Evolutionary conservation across 352 stramenopile genomes (phyloP), one percentile per base, ranked within the genome.

Genomic region (Pythium periplocum): DNA sequence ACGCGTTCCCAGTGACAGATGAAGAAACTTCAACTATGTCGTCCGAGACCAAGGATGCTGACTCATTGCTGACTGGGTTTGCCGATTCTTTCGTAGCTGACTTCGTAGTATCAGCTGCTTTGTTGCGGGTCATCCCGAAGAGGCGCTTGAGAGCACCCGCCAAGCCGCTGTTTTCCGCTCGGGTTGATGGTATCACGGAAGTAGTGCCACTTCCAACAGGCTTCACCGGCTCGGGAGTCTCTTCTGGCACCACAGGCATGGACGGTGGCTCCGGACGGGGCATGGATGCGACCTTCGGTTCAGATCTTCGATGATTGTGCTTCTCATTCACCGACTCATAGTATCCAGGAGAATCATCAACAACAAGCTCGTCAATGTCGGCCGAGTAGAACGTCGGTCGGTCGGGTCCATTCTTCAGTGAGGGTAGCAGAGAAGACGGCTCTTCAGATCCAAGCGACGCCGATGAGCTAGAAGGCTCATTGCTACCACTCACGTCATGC

Each of bases 121-220:
- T 42, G 38, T 12, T 42, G 26, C 51, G 49, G 0, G 61, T 66
- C 44, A 89, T 78, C 4, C 76, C 76, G 42, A 91, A 87, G 6
- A 91, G 82, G 0, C 81, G 66, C 59, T 89, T 89, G 0, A 91
- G 44, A 26, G 69, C 78, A 11, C 71, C 69, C 40, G 72, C 61
- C 30, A 91, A 73, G 1, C 80, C 69, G 4, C 48, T 40, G 17
- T 26, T 26, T 26, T 26, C 17, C 17, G 17, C 17, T 26, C 17
- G 17, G 17, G 17, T 26, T 26, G 17, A 26, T 26, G 17, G 17
- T 26, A 26, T 26, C 17, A 26, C 17, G 17, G 17, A 26, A 26
- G 17, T 26, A 26, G 17, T 26, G 17, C 17, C 17, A 26, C 17
- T 26, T 26, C 17, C 17, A 26, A 26, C 17, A 26, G 17, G 17